Evolutionary conservation across 1,284 basidiomycete species (phyloP).

Genomic region (Agaricales sp.): DNA sequence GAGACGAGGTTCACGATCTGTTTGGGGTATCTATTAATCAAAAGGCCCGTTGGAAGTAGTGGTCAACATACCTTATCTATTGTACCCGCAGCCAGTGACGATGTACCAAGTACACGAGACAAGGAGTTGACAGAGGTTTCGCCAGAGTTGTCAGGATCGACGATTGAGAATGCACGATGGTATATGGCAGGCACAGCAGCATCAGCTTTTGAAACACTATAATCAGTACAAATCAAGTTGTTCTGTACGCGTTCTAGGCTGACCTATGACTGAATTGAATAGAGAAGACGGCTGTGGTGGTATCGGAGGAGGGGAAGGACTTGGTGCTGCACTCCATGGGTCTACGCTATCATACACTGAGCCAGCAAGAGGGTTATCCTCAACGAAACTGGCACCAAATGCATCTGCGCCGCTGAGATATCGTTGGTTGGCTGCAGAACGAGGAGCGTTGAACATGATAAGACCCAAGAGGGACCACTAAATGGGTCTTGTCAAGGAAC

Average conservation of each 20-base stretch:
- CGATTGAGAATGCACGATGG: slow-evolving; percentile 57
- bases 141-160: slow-evolving; percentile 57
- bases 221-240: slow-evolving; percentile 1
- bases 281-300: slow-evolving; percentile 31
- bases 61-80: slow-evolving; percentile 59
- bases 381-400: slow-evolving; percentile 62
- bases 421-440: slow-evolving; percentile 44
- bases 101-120: slow-evolving; percentile 68
- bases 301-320: slow-evolving; percentile 57
- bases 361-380: slow-evolving; percentile 63
- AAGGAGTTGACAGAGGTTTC: slow-evolving; percentile 75
- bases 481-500: neutral
- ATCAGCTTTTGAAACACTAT: slow-evolving; percentile 36
- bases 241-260: slow-evolving; percentile 8
- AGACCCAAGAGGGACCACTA: neutral
- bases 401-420: slow-evolving; percentile 47
- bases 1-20: slow-evolving; percentile 81
- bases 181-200: slow-evolving; percentile 77
- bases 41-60: neutral
- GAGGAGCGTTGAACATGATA: slow-evolving; percentile 71
- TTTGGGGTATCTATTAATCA: neutral
- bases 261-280: slow-evolving; percentile 65
- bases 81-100: slow-evolving; percentile 67
- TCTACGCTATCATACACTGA: slow-evolving; percentile 74
- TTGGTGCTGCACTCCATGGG: slow-evolving; percentile 79